Evolutionary conservation across 1,284 basidiomycete species (phyloP).

Genomic region (Moesziomyces sp.): DNA sequence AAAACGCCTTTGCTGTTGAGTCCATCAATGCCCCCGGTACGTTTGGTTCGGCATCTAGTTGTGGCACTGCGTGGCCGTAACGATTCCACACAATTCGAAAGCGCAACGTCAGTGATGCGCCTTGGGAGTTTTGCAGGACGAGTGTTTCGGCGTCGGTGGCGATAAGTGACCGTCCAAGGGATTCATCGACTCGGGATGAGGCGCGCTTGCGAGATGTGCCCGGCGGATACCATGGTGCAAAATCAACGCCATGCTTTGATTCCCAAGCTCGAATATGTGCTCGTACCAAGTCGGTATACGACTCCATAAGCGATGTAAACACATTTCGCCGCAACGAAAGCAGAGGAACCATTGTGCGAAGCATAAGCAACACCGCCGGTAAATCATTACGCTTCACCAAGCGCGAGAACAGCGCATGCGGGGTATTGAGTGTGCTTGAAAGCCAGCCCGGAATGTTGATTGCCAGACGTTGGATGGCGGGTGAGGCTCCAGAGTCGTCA

Average conservation of each 20-base stretch:
- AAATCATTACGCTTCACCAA: conserved; percentile 20
- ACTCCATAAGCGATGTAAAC: conserved; percentile 24
- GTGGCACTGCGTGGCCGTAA: conserved; percentile 25
- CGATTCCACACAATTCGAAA: conserved; percentile 30
- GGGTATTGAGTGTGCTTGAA: neutral
- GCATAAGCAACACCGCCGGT: conserved; percentile 29
- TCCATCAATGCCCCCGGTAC: conserved; percentile 1
- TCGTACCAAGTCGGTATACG: conserved; percentile 25
- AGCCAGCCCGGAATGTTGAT: conserved; percentile 25
- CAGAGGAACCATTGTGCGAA: conserved; percentile 32
- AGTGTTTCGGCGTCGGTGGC: conserved; percentile 1
- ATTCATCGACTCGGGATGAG: conserved; percentile 4
- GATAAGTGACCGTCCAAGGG: conserved; percentile 14
- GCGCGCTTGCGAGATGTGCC: neutral
- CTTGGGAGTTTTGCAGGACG: conserved; percentile 5
- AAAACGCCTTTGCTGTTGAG: neutral
- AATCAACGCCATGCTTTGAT: neutral
- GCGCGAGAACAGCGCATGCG: neutral
- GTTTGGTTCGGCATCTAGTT: conserved; percentile 3
- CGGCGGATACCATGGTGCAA: conserved; percentile 19
- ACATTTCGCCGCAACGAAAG: conserved; percentile 21
- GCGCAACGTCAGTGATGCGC: conserved; percentile 5
- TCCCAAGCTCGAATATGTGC: conserved; percentile 23
- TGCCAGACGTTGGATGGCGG: conserved; percentile 6
- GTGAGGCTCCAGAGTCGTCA: conserved; percentile 12